phyloP scores from a whole-genome alignment of 306 rosid species.

The Cicer chorassanicum region DNA sequence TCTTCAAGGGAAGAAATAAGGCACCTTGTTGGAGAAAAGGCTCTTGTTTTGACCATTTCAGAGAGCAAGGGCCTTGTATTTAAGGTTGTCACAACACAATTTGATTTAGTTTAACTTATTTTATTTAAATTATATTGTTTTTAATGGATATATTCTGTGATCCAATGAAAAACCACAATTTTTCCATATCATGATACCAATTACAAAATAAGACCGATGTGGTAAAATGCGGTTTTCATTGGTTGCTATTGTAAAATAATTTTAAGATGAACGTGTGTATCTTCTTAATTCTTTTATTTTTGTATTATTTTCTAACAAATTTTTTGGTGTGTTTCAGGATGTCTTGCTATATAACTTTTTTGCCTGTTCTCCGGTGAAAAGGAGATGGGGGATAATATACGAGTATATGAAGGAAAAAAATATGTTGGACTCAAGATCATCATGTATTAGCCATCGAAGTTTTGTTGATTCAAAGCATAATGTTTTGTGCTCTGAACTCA shows the following conservation, averaged over 20 bases:
- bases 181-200: too few species aligned
- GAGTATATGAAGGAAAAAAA: conserved; percentile 58
- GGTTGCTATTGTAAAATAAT: too few species aligned
- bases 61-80: conserved; percentile 83
- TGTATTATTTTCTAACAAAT: neutral
- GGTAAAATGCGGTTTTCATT: too few species aligned
- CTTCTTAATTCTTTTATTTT: neutral
- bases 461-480: conserved; percentile 65
- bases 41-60: conserved; percentile 67
- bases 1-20: conserved; percentile 43
- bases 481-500: conserved; percentile 70
- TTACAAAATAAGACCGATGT: too few species aligned
- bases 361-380: conserved; percentile 59
- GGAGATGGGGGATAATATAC: conserved; percentile 65
- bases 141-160: too few species aligned
- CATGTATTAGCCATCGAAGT: neutral
- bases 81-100: conserved; percentile 52
- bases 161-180: too few species aligned
- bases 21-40: conserved; percentile 55
- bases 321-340: conserved; percentile 48
- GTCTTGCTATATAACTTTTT: conserved; percentile 75
- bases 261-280: too few species aligned
- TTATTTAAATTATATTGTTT: too few species aligned
- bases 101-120: neutral
- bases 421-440: conserved; percentile 47